These are phyloP conservation scores for Plasmodium knowlesi DNA, from an alignment of 169 alveolate species.

Conservation along the genomic window DNA sequence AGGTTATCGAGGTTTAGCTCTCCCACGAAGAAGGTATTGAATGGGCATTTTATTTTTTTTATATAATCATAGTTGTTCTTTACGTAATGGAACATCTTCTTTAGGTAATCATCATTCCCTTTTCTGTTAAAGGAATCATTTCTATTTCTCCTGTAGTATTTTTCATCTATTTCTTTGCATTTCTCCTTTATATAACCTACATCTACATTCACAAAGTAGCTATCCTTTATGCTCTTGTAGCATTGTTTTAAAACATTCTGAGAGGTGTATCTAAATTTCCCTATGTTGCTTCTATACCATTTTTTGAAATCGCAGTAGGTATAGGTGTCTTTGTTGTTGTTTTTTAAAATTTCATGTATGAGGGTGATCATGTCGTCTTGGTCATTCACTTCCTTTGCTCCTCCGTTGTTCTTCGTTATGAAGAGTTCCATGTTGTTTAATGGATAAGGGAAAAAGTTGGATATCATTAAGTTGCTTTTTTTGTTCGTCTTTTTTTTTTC, in stretches of 20 bases:
- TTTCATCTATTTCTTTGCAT: conserved; percentile 49
- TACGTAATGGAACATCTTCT: conserved; percentile 52
- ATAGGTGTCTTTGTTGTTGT: conserved; percentile 7
- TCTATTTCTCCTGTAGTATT: neutral
- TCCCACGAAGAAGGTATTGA: conserved; percentile 66
- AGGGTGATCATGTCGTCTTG: conserved; percentile 70
- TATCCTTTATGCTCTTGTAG: conserved; percentile 56
- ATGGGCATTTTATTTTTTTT: conserved; percentile 58
- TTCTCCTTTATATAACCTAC: conserved; percentile 32
- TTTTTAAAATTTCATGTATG: conserved; percentile 32
- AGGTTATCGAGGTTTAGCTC: conserved; percentile 52
- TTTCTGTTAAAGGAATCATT: neutral
- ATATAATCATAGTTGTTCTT: conserved; percentile 39
- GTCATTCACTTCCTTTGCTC: conserved; percentile 29
- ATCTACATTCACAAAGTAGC: conserved; percentile 67
- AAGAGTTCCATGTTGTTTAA: conserved; percentile 65
- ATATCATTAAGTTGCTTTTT: conserved; percentile 4
- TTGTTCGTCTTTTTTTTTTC: neutral
- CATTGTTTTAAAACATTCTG: conserved; percentile 36
- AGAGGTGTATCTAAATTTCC: conserved; percentile 44
- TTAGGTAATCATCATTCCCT: conserved; percentile 26
- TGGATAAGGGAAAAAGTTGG: conserved; percentile 64
- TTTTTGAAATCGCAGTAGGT: conserved; percentile 23
- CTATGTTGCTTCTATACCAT: conserved; percentile 58
- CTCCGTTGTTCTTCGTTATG: conserved; percentile 51